Evolutionary conservation across 2,329 filamentous ascomycete genomes (phyloP), one percentile per base, ranked within the genome.

Genomic region (Aspergillus sojae): DNA sequence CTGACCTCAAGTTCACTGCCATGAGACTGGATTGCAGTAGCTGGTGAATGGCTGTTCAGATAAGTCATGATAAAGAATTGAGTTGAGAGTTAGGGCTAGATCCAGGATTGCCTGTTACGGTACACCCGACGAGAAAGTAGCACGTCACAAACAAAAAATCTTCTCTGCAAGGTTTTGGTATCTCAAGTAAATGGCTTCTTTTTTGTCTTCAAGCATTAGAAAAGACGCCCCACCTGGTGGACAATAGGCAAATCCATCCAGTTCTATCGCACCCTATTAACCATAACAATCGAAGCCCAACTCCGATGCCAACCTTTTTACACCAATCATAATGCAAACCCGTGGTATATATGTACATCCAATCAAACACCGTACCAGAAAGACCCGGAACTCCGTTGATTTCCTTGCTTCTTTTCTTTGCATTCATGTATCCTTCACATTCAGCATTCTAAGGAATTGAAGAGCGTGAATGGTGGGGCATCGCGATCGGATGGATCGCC

Each of bases 251-350:
- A 55, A 36, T 23, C 52, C 32, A 54, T n/a, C 11, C 52, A n/a
- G n/a, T 55, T 55, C 52, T 55, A 55, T 55, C 39, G 21, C 52
- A 55, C 52, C 48, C 28, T 32, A 34, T 34, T n/a, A 52, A 52
- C 7, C 26, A 28, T 32, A 11, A 53, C 11, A 32, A 53, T 28
- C 41, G 7, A 34, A 23, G 10, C 26, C 26, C 26, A 10, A 36
- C 52, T 54, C 52, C 52, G 32, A n/a, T 28, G 32, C 52, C 52
- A 43, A 58, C 41, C 45, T 45, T 43, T 14, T 46, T 45, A 41
- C 43, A 58, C 45, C 41, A 26, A 23, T 30, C 7, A 57, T 45
- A 34, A 48, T 58, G 56, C 52, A 26, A 55, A 23, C 5, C 52
- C 52, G 52, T 55, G 52, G 52, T 55, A 39, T 55, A 39, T 55